These are phyloP conservation scores for Tulasnella sp. DNA, from an alignment of 768 basidiomycete species.

Conservation along the genomic window DNA sequence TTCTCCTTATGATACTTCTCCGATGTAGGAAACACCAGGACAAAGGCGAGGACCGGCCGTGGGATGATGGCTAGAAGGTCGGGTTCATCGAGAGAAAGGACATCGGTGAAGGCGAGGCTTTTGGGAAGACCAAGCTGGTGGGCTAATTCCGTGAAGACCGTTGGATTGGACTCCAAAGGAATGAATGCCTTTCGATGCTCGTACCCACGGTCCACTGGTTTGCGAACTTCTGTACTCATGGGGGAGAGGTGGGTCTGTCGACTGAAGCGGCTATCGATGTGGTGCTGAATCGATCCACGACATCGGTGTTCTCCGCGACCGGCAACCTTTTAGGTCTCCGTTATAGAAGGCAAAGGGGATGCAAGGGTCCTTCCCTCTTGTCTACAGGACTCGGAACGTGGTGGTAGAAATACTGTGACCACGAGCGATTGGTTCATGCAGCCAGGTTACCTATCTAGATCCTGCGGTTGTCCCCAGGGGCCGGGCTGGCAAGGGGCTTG, in stretches of 20 bases:
- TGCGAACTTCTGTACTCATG: background rate
- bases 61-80: slow-evolving; percentile 18
- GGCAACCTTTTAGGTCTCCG: background rate
- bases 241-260: background rate
- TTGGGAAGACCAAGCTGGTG: background rate
- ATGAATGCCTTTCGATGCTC: slow-evolving; percentile 9
- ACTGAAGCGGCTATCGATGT: background rate
- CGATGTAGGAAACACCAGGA: slow-evolving; percentile 14
- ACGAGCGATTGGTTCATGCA: background rate
- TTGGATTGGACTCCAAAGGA: slow-evolving; percentile 18
- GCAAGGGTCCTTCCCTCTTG: background rate
- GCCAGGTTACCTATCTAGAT: background rate
- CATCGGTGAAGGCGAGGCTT: background rate
- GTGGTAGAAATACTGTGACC: background rate
- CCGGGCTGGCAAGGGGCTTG: no score
- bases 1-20: background rate
- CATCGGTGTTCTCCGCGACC: background rate
- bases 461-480: no score
- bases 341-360: background rate
- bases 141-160: slow-evolving; percentile 13
- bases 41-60: slow-evolving; percentile 5
- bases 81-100: slow-evolving; percentile 17
- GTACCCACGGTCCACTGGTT: background rate
- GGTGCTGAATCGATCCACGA: background rate
- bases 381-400: background rate